Percentiles rank a stretch among this genome's conserved stretches.
Conservation (phyloP, 2,329 filamentous ascomycete species). For the Fusarium devonianum region DNA sequence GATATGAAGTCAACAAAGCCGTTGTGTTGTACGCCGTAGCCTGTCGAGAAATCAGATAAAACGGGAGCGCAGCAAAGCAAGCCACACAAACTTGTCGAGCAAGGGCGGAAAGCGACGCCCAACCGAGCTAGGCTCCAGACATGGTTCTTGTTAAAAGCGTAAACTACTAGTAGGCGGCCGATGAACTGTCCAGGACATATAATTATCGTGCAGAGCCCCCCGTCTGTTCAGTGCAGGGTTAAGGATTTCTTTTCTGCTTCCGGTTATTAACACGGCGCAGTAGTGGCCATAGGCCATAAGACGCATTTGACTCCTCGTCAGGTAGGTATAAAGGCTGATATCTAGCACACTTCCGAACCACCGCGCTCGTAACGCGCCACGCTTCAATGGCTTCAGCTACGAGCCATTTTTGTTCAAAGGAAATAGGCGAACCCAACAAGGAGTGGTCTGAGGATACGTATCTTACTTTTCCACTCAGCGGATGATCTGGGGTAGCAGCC, state of each 20-base stretch:
- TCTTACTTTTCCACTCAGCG: slow-evolving; percentile 14
- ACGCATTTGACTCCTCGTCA: slow-evolving; percentile 22
- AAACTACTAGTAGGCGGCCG: too few species aligned
- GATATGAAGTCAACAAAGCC: too few species aligned
- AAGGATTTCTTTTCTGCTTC: slow-evolving; percentile 22
- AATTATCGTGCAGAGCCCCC: slow-evolving; percentile 21
- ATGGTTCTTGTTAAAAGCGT: slow-evolving; percentile 31
- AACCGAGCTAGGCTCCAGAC: slow-evolving; percentile 23
- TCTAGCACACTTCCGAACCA: slow-evolving; percentile 6
- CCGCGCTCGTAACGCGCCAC: slow-evolving; percentile 14
- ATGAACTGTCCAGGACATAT: slow-evolving; percentile 20
- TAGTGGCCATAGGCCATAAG: slow-evolving; percentile 12
- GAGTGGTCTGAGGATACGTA: slow-evolving; percentile 7
- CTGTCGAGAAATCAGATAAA: too few species aligned
- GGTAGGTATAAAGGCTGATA: too few species aligned
- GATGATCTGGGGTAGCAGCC: slow-evolving; percentile 30
- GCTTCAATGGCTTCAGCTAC: neutral
- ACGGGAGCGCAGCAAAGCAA: neutral
- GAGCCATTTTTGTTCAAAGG: slow-evolving; percentile 14
- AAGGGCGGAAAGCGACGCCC: slow-evolving; percentile 32
- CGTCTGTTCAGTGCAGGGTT: slow-evolving; percentile 25
- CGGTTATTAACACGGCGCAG: slow-evolving; percentile 16
- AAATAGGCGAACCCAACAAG: too few species aligned
- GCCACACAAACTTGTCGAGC: slow-evolving; percentile 16
- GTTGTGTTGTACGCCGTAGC: too few species aligned